Base-by-base conservation (phyloP, 306 rosid genomes). In the Albizia julibrissin region DNA sequence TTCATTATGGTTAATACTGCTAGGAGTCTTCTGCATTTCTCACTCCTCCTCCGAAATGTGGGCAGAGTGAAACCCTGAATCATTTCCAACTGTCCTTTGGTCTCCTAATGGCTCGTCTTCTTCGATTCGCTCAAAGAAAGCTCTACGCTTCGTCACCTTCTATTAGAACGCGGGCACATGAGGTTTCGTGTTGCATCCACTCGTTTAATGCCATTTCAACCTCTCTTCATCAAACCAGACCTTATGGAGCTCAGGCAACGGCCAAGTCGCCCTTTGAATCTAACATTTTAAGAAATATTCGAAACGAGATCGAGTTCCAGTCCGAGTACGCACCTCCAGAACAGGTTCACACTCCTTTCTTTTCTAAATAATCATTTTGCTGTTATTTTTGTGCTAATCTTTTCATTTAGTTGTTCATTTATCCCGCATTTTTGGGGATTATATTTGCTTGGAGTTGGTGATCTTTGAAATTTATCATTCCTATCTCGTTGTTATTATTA, bases 181-280 rank as follows among this genome's bases (percentile, higher is more conserved):
- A 37, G 40, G 40, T 37, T 8, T 6, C 6, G 8, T 37, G 40
- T 37, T 37, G 40, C 40, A 37, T 37, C 1, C 40, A 37, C 40
- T 37, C 8, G 40, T 37, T 37, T 37, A 37, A 37, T 37, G 40
- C 22, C 26, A 67, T 42, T 69, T 69, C 54, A 69, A 5, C 33
- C 6, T 11, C 16, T 69, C 52, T 69, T 22, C 27, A 4, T 42
- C 74, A 69, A 69, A 69, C 52, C 54, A 42, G 74, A 49, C 72
- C 68, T 9, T 81, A 74, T 75, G 40, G 40, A 37, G 40, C 40
- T 37, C 40, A 37, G 40, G 54, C 74, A 69, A 40, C 2, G 52
- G 7, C 86, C 59, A 88, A 85, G 74, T 95, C 99, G 66, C 95
- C 92, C 18, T 79, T 93, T 84, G 89, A 90, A 22, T 85, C 94